These are phyloP conservation scores for Arthrobotrys pseudoclavata DNA, from an alignment of 2,329 filamentous ascomycete species.

Conservation along the genomic window DNA sequence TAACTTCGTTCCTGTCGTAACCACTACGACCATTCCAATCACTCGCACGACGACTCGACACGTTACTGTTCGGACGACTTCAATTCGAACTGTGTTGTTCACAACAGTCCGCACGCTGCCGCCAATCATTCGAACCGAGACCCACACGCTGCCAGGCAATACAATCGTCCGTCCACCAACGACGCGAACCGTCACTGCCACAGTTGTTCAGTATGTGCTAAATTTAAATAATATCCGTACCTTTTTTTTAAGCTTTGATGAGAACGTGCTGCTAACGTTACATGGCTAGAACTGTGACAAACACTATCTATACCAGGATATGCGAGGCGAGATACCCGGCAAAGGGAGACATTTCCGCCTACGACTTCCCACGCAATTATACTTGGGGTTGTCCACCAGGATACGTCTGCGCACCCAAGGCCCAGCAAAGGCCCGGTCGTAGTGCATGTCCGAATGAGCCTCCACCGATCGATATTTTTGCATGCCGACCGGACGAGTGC, in stretches of 20 bases:
- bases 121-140: conserved; percentile 9
- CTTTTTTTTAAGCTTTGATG: conserved; percentile 8
- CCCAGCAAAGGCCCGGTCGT: conserved; percentile 32
- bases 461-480: conserved; percentile 51
- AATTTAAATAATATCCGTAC: conserved; percentile 1
- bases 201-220: conserved; percentile 38
- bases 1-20: conserved; percentile 36
- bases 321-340: conserved; percentile 56
- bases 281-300: conserved; percentile 33
- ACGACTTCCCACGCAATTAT: conserved; percentile 49
- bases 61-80: conserved; percentile 31
- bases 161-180: conserved; percentile 37
- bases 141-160: conserved; percentile 22
- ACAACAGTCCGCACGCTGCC: conserved; percentile 37
- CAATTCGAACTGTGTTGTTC: conserved; percentile 35
- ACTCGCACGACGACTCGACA: conserved; percentile 26
- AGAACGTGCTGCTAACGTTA: conserved; percentile 23
- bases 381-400: conserved; percentile 58
- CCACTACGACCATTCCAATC: conserved; percentile 23
- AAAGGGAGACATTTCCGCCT: conserved; percentile 38
- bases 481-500: conserved; percentile 46
- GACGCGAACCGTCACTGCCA: conserved; percentile 26
- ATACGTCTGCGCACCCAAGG: conserved; percentile 43
- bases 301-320: conserved; percentile 45
- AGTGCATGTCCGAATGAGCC: conserved; percentile 50